Conservation (phyloP, 1,284 basidiomycete genomes). For the Xanthoconium separans region DNA sequence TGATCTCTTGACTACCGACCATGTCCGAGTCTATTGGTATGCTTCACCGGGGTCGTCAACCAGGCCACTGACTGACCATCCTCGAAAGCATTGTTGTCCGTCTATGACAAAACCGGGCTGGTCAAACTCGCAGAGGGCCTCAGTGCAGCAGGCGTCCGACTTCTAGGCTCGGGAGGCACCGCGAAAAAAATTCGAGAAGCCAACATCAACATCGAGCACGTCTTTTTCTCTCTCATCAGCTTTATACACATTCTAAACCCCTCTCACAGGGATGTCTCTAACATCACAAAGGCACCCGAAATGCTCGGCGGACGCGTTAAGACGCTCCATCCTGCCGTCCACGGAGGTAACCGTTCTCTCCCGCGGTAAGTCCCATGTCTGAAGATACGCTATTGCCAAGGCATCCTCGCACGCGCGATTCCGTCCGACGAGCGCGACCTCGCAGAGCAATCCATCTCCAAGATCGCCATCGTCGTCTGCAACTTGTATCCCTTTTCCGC, state of each 20-base stretch:
- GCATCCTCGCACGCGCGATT: conserved; percentile 88
- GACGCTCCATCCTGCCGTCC: conserved; percentile 98
- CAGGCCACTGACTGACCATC: conserved; percentile 13
- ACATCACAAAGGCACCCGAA: conserved; percentile 98
- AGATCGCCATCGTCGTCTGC: conserved; percentile 95
- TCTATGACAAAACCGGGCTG: conserved; percentile 95
- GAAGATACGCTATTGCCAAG: conserved; percentile 37
- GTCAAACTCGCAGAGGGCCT: conserved; percentile 88
- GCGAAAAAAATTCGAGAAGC: conserved; percentile 97
- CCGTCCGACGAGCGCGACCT: conserved; percentile 86
- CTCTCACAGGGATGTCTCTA: conserved; percentile 86
- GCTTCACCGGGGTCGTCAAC: conserved; percentile 1
- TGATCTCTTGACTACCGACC: conserved; percentile 20
- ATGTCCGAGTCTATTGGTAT: conserved; percentile 31
- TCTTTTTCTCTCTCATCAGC: conserved; percentile 17
- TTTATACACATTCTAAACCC: conserved; percentile 11
- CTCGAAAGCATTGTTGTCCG: conserved; percentile 81
- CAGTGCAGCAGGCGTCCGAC: conserved; percentile 77
- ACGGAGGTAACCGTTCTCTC: conserved; percentile 70
- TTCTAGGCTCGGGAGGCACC: conserved; percentile 95
- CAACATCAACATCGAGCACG: conserved; percentile 88
- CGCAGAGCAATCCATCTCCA: conserved; percentile 76
- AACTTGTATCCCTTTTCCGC: conserved; percentile 98
- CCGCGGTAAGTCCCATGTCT: conserved; percentile 4
- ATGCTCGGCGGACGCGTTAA: conserved; percentile 99